phyloP scores from a whole-genome alignment of 352 stramenopile genomes.

The Phytophthora idaei region DNA sequence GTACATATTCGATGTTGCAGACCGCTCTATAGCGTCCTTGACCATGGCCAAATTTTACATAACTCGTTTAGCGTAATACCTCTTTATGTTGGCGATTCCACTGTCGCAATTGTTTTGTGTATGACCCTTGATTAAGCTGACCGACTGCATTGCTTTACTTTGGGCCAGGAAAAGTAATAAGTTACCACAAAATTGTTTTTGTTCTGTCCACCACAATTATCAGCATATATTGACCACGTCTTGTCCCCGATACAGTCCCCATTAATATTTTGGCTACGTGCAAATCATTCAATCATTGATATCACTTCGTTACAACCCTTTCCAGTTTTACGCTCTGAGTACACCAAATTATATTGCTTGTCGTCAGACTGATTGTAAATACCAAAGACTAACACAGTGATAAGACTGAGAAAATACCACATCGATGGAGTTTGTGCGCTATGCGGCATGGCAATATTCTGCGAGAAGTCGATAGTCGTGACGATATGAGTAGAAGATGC shows the following conservation, averaged over 20 bases:
- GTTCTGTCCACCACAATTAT: not conserved
- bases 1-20: not conserved
- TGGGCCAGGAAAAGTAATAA: not conserved
- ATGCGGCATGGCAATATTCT: not conserved
- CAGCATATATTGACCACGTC: not conserved
- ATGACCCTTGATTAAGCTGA: not conserved
- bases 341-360: not conserved
- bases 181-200: not conserved
- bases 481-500: not conserved
- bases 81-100: not conserved
- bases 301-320: not conserved
- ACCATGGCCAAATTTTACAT: not conserved
- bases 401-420: not conserved
- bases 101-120: not conserved
- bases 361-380: not conserved
- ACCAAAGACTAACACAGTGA: not conserved
- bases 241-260: not conserved
- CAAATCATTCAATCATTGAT: not conserved
- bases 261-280: not conserved
- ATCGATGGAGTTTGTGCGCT: not conserved
- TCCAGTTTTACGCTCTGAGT: not conserved
- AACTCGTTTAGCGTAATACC: not conserved
- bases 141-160: not conserved
- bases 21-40: not conserved
- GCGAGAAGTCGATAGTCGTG: not conserved